These are phyloP conservation scores for Zygnema cylindricum DNA, from an alignment of 139 green algal species.

Conservation along the genomic window DNA sequence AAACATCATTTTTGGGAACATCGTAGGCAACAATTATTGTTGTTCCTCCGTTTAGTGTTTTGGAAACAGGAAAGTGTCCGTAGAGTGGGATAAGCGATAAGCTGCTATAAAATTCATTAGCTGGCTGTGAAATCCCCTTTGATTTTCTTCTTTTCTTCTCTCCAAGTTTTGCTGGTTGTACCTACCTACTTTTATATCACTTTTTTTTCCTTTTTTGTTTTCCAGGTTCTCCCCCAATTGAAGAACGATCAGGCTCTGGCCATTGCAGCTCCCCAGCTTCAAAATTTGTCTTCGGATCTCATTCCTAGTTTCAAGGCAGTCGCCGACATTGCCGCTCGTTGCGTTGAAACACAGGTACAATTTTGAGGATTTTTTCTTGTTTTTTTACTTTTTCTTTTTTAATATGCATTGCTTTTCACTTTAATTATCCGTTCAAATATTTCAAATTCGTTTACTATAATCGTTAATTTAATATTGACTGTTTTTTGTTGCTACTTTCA, in stretches of 20 bases:
- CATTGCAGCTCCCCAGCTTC: constrained; percentile 3
- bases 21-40: too few relatives aligned
- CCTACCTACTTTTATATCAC: too few relatives aligned
- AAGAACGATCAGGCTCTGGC: not conserved
- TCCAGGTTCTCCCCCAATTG: not conserved
- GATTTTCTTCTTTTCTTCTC: too few relatives aligned
- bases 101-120: too few relatives aligned
- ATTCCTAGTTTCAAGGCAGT: constrained; percentile 23
- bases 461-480: too few relatives aligned
- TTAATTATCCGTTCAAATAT: not conserved
- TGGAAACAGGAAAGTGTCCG: too few relatives aligned
- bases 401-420: not conserved
- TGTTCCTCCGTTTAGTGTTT: too few relatives aligned
- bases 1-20: too few relatives aligned
- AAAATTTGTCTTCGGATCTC: not conserved
- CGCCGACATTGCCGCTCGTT: not conserved
- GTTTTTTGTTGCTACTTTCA: not conserved
- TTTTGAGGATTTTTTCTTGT: not conserved
- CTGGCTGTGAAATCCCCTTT: too few relatives aligned
- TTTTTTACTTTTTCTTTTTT: not conserved
- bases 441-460: not conserved
- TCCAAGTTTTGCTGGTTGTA: too few relatives aligned
- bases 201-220: too few relatives aligned
- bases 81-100: too few relatives aligned
- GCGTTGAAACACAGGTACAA: constrained; percentile 25